Percentiles rank a stretch among this genome's conserved stretches.
phyloP scores from a whole-genome alignment of 2,329 filamentous ascomycete genomes.

The Pestalotiopsis sp. region DNA sequence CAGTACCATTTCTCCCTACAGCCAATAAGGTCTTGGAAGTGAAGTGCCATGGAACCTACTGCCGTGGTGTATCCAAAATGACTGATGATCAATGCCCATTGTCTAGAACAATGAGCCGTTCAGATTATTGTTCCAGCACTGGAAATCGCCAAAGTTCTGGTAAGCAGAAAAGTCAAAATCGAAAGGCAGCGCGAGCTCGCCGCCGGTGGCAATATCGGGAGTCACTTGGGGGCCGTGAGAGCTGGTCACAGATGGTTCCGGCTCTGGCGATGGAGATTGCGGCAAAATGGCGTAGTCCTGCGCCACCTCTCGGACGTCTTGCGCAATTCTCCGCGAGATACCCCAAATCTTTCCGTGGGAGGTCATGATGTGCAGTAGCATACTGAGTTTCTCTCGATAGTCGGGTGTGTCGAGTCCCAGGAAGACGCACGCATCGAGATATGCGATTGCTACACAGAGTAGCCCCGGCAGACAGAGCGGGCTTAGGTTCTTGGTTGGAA shows the following conservation, averaged over 20 bases:
- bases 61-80: background rate
- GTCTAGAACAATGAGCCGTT: background rate
- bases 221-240: background rate
- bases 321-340: conserved; percentile 34
- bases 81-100: too few species aligned
- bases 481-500: conserved; percentile 29
- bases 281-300: conserved; percentile 21
- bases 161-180: background rate
- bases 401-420: conserved; percentile 30
- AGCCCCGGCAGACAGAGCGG: conserved; percentile 25
- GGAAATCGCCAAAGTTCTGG: background rate
- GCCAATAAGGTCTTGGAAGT: too few species aligned
- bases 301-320: conserved; percentile 32
- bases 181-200: background rate
- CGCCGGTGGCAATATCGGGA: background rate
- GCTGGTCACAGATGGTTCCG: background rate
- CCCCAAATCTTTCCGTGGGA: conserved; percentile 34
- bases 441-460: conserved; percentile 28
- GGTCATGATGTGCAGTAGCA: conserved; percentile 30
- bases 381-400: conserved; percentile 33
- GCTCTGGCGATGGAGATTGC: background rate
- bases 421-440: conserved; percentile 35
- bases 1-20: too few species aligned
- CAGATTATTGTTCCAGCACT: background rate
- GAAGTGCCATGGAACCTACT: too few species aligned